Percentiles rank a stretch among this genome's conserved stretches.
These are phyloP conservation scores for Colletotrichum sp. DNA, from an alignment of 2,329 filamentous ascomycete genomes.

Conservation along the genomic window DNA sequence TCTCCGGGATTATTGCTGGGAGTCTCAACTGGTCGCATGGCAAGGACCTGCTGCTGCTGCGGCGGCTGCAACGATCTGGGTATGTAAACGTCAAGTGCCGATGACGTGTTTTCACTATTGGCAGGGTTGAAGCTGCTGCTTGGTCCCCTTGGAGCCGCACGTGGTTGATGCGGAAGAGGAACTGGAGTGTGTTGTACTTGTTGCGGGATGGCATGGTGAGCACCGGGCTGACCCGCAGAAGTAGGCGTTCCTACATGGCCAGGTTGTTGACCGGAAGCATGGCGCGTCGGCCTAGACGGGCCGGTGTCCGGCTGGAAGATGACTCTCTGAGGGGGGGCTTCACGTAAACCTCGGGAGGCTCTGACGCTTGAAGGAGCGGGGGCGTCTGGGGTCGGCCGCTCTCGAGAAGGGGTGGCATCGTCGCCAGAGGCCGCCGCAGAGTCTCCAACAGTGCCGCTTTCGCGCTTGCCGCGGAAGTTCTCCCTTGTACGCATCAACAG, in stretches of 20 bases:
- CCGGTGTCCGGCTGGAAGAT: conserved; percentile 84
- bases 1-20: conserved; percentile 75
- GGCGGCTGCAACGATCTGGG: conserved; percentile 64
- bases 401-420: conserved; percentile 58
- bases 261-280: conserved; percentile 41
- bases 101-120: conserved; percentile 61
- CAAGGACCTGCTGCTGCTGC: conserved; percentile 63
- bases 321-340: conserved; percentile 84
- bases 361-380: conserved; percentile 56
- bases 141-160: conserved; percentile 41
- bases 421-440: conserved; percentile 19
- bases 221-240: conserved; percentile 23
- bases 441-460: conserved; percentile 13
- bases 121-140: conserved; percentile 57
- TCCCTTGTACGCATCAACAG: conserved; percentile 81
- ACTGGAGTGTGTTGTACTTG: conserved; percentile 31
- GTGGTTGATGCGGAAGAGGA: conserved; percentile 28
- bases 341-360: conserved; percentile 71
- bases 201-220: conserved; percentile 25
- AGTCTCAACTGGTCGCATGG: conserved; percentile 75
- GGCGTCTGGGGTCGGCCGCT: conserved; percentile 54
- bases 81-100: conserved; percentile 58
- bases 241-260: conserved; percentile 29
- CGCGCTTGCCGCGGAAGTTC: conserved; percentile 68
- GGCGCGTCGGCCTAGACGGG: conserved; percentile 66